Evolutionary conservation across 2,329 filamentous ascomycete species (phyloP).

Genomic region (Salinomyces thailandicus): DNA sequence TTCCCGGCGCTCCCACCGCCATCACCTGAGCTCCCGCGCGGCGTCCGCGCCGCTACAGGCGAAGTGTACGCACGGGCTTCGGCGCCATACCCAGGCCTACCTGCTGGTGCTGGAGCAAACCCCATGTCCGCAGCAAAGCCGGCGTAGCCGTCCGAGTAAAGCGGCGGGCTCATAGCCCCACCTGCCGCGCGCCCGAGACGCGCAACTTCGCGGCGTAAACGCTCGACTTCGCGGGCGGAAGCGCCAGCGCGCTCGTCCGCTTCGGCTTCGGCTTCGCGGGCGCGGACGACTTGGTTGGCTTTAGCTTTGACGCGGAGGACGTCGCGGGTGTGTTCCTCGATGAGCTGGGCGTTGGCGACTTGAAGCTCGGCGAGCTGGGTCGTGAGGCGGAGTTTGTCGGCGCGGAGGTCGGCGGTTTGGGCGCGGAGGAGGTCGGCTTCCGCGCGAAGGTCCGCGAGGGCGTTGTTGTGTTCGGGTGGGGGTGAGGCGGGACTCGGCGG

Average conservation of each 20-base stretch:
- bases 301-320: conserved; percentile 96
- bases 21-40: conserved; percentile 5
- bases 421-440: conserved; percentile 70
- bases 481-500: conserved; percentile 57
- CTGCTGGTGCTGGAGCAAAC: neutral
- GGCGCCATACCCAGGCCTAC: conserved; percentile 11
- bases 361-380: conserved; percentile 90
- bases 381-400: conserved; percentile 68
- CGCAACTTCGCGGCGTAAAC: conserved; percentile 74
- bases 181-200: conserved; percentile 38
- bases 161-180: conserved; percentile 27
- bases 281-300: conserved; percentile 89
- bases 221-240: conserved; percentile 77
- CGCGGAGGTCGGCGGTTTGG: conserved; percentile 67
- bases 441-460: conserved; percentile 71
- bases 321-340: conserved; percentile 93
- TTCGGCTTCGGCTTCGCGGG: conserved; percentile 78
- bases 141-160: too few species aligned
- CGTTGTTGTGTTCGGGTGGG: conserved; percentile 84
- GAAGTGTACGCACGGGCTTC: neutral
- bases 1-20: conserved; percentile 31
- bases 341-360: conserved; percentile 91
- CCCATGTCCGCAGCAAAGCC: too few species aligned
- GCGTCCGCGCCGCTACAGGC: conserved; percentile 6
- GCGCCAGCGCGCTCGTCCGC: conserved; percentile 79